Base-by-base conservation (phyloP, 2,329 filamentous ascomycete species). In the Epichloe scottii region DNA sequence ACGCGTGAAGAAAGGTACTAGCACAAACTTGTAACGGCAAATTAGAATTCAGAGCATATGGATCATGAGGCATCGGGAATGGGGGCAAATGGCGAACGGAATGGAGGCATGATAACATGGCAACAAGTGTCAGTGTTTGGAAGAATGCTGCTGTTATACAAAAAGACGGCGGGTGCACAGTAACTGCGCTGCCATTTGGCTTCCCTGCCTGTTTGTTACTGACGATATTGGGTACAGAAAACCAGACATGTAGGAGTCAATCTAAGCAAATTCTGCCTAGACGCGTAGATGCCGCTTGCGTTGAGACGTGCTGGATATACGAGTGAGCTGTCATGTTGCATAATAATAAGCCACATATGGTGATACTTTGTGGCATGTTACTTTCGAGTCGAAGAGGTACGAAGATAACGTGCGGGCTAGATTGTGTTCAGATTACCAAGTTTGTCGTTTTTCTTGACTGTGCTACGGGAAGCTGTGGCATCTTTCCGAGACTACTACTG, bases 181-280 rank as follows among this genome's bases (percentile, higher is more conserved):
- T 23, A 5, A 30, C 5, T 38, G 26, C 40, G 17, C 11, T 26
- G 34, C 8, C 33, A 39, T 51, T 41, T 37, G 41, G 33, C 50
- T 41, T 26, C 11, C 33, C 41, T 33, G 39, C 33, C 34, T 14
- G 21, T 48, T 41, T 21, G 30, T 30, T 10, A 23, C 23, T 38
- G 43, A 43, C 14, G 3, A 42, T 38, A 23, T 51, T 51, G 46
- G 50, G 23, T 51, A 51, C 34, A 38, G 40, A 43, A 51, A 48
- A 41, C 8, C 23, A 48, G 35, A 48, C 34, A 10, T 45, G 12
- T 34, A 45, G 21, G 46, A 26, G 40, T 30, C 37, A 51, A 48
- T 34, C 21, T 34, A 45, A 48, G 46, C 41, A 35, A 38, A 49
- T 45, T 26, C 15, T 39, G 7, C 46, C 40, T 34, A 15, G 23